Percentiles rank a stretch among this genome's conserved stretches.
phyloP scores from a whole-genome alignment of 2,329 filamentous ascomycete genomes.

The Pyricularia pennisetigena region DNA sequence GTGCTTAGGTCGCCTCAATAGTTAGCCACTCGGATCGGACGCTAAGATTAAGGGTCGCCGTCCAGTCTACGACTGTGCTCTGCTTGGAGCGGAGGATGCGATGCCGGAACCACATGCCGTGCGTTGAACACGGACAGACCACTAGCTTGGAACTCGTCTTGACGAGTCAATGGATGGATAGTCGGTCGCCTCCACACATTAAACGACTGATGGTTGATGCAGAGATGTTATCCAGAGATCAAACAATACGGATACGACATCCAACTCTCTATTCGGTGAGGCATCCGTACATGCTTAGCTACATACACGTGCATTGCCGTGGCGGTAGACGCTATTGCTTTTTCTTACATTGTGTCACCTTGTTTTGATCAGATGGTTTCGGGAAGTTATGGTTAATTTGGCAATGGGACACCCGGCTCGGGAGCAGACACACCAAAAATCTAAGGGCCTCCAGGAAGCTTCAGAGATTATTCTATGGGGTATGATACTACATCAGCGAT shows the following conservation, averaged over 20 bases:
- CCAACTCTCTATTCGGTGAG: neutral
- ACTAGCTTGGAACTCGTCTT: neutral
- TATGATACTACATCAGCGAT: neutral
- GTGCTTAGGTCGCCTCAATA: neutral
- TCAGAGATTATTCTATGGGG: neutral
- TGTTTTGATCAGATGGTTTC: neutral
- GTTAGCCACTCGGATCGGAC: neutral
- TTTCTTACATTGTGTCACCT: neutral
- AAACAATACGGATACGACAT: neutral
- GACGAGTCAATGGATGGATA: neutral
- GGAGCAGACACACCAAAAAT: neutral
- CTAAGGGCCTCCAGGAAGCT: neutral
- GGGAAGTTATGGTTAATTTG: neutral
- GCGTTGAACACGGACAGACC: neutral
- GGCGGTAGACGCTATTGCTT: neutral
- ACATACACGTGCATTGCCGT: neutral
- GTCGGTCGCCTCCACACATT: neutral
- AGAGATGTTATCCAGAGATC: neutral
- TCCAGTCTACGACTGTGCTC: neutral
- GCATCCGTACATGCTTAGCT: neutral
- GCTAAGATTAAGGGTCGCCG: neutral
- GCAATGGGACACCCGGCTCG: neutral
- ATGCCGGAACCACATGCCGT: neutral
- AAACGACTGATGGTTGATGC: neutral
- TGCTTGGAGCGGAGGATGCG: neutral